A percentile compares a stretch with the other conserved stretches of the same genome.
Evolutionary conservation across 441 rosid genomes (phyloP).

Genomic region (Croton laevigatus): DNA sequence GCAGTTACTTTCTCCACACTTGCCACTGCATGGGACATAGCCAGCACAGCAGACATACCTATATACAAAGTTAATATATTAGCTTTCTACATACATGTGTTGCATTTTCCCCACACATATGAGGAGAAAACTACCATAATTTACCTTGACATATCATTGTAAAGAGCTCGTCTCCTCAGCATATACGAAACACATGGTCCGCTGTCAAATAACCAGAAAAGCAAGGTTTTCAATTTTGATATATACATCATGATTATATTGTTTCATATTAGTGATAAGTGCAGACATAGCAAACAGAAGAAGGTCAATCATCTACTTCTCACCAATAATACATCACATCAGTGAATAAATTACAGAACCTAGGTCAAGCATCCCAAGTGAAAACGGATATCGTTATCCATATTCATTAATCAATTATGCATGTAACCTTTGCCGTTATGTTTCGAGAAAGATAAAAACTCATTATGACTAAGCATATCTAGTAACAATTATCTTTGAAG

Average conservation of each 20-base stretch:
- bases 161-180: slow-evolving; percentile 82
- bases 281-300: background rate
- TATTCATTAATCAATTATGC: background rate
- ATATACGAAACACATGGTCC: slow-evolving; percentile 84
- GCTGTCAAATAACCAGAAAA: slow-evolving; percentile 31
- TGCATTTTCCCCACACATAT: background rate
- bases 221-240: background rate
- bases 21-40: slow-evolving; percentile 88
- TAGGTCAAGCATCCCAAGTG: background rate
- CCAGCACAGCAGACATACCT: slow-evolving; percentile 94
- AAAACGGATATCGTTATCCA: background rate
- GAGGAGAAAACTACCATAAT: background rate
- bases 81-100: background rate
- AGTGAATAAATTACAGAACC: background rate
- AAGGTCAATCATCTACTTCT: background rate
- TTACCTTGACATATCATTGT: slow-evolving; percentile 90
- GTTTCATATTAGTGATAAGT: background rate
- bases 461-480: background rate
- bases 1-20: slow-evolving; percentile 78
- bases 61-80: background rate
- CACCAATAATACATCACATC: background rate
- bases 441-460: background rate
- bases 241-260: too few species aligned
- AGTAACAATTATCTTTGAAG: background rate
- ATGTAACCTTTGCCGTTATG: background rate